These are phyloP conservation scores for Sicyos baderoa DNA, from an alignment of 306 rosid genomes.

Conservation along the genomic window DNA sequence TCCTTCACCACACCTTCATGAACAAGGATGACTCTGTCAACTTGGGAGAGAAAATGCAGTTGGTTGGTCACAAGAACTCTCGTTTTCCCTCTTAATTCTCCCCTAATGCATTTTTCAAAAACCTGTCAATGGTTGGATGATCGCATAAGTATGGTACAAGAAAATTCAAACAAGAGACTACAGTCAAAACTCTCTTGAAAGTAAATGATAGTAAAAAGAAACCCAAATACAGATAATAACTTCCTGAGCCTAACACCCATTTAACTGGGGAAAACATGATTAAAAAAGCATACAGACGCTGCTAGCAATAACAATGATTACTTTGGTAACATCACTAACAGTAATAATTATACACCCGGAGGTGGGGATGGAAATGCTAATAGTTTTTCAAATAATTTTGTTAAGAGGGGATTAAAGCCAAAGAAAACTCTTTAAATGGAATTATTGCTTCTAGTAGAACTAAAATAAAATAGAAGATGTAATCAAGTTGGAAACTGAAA, in stretches of 20 bases:
- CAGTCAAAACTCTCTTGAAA: background rate
- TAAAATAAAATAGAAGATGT: background rate
- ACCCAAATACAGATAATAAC: background rate
- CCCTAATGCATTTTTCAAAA: slow-evolving; percentile 74
- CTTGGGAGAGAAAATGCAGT: slow-evolving; percentile 82
- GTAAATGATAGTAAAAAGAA: slow-evolving; percentile 5
- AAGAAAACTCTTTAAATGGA: background rate
- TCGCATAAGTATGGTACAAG: slow-evolving; percentile 11
- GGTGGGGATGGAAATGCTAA: background rate
- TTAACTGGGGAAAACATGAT: background rate
- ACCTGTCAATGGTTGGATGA: slow-evolving; percentile 41
- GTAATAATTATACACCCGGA: background rate
- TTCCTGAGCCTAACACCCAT: background rate
- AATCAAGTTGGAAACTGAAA: background rate
- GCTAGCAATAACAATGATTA: background rate
- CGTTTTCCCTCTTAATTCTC: slow-evolving; percentile 69
- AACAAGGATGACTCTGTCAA: slow-evolving; percentile 70
- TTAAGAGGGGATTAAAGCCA: background rate
- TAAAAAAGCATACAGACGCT: background rate
- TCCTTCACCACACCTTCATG: slow-evolving; percentile 75
- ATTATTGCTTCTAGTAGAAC: background rate
- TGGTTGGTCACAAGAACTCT: slow-evolving; percentile 92
- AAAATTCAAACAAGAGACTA: background rate
- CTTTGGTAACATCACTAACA: background rate
- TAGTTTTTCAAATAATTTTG: background rate